Evolutionary conservation across 306 rosid genomes (phyloP).

Genomic region (Malus orientalis): DNA sequence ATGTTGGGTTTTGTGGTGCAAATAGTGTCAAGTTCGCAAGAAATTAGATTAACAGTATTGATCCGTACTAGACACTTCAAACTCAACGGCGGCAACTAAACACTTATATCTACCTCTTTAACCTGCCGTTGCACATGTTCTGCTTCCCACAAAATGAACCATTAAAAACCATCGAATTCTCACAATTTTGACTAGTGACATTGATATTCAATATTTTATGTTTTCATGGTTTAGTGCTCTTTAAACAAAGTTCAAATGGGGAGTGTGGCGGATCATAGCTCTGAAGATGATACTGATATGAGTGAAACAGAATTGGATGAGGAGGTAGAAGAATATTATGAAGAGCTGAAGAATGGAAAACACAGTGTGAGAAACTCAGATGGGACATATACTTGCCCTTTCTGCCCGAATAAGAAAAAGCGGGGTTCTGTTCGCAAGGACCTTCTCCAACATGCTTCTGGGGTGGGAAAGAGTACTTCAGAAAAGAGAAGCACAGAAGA

Average conservation of each 20-base stretch:
- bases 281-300: slow-evolving; percentile 40
- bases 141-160: neutral
- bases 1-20: neutral
- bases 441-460: slow-evolving; percentile 82
- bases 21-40: neutral
- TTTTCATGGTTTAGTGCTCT: slow-evolving; percentile 19
- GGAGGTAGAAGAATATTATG: slow-evolving; percentile 48
- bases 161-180: neutral
- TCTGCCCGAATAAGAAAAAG: slow-evolving; percentile 59
- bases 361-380: slow-evolving; percentile 46
- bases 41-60: neutral
- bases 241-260: slow-evolving; percentile 28
- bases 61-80: neutral
- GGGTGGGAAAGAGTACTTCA: slow-evolving; percentile 80
- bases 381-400: slow-evolving; percentile 63
- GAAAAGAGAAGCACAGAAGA: slow-evolving; percentile 60
- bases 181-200: neutral
- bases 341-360: slow-evolving; percentile 56
- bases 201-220: neutral
- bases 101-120: neutral
- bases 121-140: neutral
- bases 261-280: slow-evolving; percentile 28
- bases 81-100: neutral
- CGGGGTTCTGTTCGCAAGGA: slow-evolving; percentile 48
- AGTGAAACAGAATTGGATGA: slow-evolving; percentile 56